A percentile compares a stretch with the other conserved stretches of the same genome.
Evolutionary conservation across 2,329 filamentous ascomycete genomes (phyloP).

Genomic region (Aspergillus sp.): DNA sequence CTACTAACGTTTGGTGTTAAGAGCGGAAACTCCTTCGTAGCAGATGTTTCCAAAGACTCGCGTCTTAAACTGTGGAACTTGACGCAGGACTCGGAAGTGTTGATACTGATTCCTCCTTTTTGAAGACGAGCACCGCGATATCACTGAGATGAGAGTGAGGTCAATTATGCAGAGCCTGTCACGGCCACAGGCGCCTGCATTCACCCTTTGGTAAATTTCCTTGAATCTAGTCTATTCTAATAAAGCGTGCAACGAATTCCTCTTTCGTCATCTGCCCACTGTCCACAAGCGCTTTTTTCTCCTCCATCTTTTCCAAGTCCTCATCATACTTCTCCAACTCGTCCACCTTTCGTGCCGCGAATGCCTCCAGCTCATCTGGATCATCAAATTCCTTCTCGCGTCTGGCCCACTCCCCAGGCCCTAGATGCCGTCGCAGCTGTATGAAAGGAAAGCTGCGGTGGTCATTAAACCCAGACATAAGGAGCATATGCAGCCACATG

Average conservation of each 20-base stretch:
- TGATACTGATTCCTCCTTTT: no score
- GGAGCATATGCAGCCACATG: conserved; percentile 38
- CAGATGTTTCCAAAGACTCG: no score
- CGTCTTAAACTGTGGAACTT: no score
- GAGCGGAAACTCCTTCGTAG: no score
- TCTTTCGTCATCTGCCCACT: conserved; percentile 26
- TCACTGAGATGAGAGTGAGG: no score
- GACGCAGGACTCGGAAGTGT: no score
- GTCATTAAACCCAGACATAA: conserved; percentile 32
- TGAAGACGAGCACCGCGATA: no score
- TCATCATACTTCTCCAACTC: conserved; percentile 30
- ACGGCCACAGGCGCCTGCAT: no score
- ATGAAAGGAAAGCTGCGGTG: conserved; percentile 30
- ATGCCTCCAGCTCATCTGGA: conserved; percentile 18
- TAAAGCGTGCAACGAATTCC: conserved; percentile 15
- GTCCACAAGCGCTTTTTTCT: conserved; percentile 26
- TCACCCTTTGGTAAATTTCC: no score
- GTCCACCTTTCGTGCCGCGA: conserved; percentile 24
- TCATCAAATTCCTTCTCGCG: conserved; percentile 19
- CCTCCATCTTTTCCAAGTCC: conserved; percentile 29
- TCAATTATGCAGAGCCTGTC: no score
- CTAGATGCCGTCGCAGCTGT: conserved; percentile 21
- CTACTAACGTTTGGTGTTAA: no score
- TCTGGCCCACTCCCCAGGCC: conserved; percentile 18
- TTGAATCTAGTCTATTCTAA: no score